phyloP scores from a whole-genome alignment of 139 green algal genomes.

The Pseudopediastrum boryanum region DNA sequence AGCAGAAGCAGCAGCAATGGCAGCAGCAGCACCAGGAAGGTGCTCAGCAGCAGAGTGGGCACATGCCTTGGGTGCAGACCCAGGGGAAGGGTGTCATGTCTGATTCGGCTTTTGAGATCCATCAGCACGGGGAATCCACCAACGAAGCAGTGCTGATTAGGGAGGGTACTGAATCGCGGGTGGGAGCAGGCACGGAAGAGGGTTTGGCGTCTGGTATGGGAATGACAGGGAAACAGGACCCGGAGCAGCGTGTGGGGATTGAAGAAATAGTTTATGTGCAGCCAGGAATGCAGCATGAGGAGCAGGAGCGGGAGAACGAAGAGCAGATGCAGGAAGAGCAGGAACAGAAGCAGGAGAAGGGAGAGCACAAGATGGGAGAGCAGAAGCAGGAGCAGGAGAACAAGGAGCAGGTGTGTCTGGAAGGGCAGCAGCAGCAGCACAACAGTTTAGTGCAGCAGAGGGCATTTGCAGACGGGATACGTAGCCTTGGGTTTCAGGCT shows the following conservation, averaged over 20 bases:
- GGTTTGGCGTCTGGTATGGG: too few relatives aligned
- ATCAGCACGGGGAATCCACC: neutral
- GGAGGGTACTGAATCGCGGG: too few relatives aligned
- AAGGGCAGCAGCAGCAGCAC: neutral
- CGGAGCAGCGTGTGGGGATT: conserved; percentile 8
- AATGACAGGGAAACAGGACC: neutral
- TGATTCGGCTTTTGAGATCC: neutral
- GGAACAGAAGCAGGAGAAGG: neutral
- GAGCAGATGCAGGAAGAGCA: neutral
- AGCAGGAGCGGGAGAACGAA: neutral
- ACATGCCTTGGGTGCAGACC: neutral
- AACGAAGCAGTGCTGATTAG: too few relatives aligned
- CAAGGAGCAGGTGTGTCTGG: neutral
- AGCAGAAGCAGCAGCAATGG: neutral
- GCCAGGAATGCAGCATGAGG: neutral
- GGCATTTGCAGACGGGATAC: too few relatives aligned
- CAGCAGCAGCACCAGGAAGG: neutral
- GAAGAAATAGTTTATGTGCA: too few relatives aligned
- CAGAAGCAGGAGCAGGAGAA: neutral
- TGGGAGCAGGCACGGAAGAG: neutral
- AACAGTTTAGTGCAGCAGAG: neutral
- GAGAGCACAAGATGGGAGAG: neutral
- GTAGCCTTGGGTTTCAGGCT: too few relatives aligned
- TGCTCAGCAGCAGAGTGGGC: neutral
- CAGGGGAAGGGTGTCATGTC: neutral